phyloP scores from a whole-genome alignment of 768 basidiomycete genomes.

The Gautieria morchelliformis region DNA sequence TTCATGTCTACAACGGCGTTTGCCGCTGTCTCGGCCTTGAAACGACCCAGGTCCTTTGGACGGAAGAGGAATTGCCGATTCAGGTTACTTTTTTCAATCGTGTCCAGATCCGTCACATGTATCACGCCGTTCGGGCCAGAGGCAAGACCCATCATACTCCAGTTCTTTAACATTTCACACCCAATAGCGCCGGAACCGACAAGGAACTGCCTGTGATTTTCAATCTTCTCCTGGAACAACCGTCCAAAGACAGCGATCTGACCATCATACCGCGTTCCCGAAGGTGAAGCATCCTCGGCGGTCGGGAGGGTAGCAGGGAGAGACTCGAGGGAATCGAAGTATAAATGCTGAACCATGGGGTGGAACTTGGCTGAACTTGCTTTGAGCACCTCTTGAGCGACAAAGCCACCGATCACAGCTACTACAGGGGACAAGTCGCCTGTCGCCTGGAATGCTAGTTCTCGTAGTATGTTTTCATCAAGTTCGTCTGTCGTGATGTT shows the following conservation, averaged over 20 bases:
- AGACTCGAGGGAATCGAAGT: conserved; percentile 96
- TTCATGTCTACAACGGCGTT: conserved; percentile 94
- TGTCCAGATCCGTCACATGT: conserved; percentile 94
- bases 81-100: conserved; percentile 98
- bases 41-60: conserved; percentile 90
- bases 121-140: conserved; percentile 71
- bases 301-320: conserved; percentile 67
- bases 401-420: conserved; percentile 94
- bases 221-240: conserved; percentile 84
- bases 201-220: conserved; percentile 85
- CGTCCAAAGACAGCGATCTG: conserved; percentile 96
- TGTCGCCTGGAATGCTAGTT: conserved; percentile 83
- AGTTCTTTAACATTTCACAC: conserved; percentile 99
- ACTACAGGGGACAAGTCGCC: conserved; percentile 86
- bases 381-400: conserved; percentile 96
- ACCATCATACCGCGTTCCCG: conserved; percentile 78
- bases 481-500: conserved; percentile 66
- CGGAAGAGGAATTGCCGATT: conserved; percentile 98
- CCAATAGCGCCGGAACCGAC: conserved; percentile 99
- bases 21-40: conserved; percentile 93
- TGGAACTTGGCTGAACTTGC: conserved; percentile 97
- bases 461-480: conserved; percentile 66
- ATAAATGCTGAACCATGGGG: conserved; percentile 89
- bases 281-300: conserved; percentile 77
- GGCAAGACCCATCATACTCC: conserved; percentile 97